Evolutionary conservation across 345 rosid species (phyloP), one percentile per base, ranked within the genome.

Genomic region (Euphorbia peplus): DNA sequence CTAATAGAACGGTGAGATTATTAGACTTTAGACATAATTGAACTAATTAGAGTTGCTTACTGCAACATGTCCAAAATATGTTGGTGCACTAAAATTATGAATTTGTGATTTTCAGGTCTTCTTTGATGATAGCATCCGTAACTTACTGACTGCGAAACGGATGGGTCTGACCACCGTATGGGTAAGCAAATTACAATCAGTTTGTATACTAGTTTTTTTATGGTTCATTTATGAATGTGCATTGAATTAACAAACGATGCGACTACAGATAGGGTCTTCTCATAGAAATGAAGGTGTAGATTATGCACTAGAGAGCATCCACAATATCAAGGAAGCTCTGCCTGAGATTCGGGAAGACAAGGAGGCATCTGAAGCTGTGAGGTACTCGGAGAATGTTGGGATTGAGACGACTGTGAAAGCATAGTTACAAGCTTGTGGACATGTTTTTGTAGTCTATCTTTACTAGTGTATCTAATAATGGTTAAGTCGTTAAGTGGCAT

Each of bases 281-380:
- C 87, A 76, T 58, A 83, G 87, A 72, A 69, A 72, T 47, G 79
- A 87, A 73, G 87, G 73, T 5, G 92, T 86, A 26, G 98, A 92
- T 74, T 85, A 76, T 68, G 93, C 86, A 8, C 74, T 92, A 30
- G 90, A 86, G 78, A 91, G 84, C 82, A 85, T 93, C 73, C 93
- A 89, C 85, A 86, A 89, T 68, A 85, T 90, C 41, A 85, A 79
- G 80, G 97, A 91, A 57, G 92, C 96, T 59, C 59, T 91, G 67
- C 92, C 90, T 5, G 95, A 85, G 73, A 80, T 93, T 25, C 85
- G 97, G 97, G 83, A 69, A 30, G 83, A 74, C 5, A 28, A 1
- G 42, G 85, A 84, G 24, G 70, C 81, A 70, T 78, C 87, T 25
- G 89, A 81, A 69, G 82, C 79, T 42, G 60, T 37, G n/a, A 50